These are phyloP conservation scores for Saposhnikovia divaricata DNA, from an alignment of 129 eudicot genomes.

Conservation along the genomic window DNA sequence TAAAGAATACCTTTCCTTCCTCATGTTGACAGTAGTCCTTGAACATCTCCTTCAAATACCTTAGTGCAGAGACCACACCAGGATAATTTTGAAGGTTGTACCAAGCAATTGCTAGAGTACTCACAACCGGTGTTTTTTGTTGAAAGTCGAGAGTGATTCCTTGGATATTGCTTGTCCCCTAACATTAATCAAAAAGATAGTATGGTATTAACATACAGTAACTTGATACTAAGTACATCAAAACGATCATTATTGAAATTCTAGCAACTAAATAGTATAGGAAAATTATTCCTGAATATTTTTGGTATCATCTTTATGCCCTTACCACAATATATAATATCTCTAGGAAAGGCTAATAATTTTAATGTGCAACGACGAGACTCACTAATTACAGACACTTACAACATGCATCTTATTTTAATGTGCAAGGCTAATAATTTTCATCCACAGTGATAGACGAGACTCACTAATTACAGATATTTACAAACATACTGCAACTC, in stretches of 20 bases:
- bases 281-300: too few relatives aligned
- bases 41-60: slow-evolving; percentile 10
- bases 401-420: background rate
- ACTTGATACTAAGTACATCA: too few relatives aligned
- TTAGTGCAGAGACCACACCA: slow-evolving; percentile 1
- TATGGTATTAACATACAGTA: too few relatives aligned
- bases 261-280: too few relatives aligned
- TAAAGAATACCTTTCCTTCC: slow-evolving; percentile 5
- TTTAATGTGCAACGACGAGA: too few relatives aligned
- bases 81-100: background rate
- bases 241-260: too few relatives aligned
- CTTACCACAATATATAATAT: background rate
- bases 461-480: too few relatives aligned
- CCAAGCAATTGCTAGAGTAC: background rate
- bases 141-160: slow-evolving; percentile 17
- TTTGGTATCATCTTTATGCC: background rate
- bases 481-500: background rate
- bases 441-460: too few relatives aligned
- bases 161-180: slow-evolving; percentile 26
- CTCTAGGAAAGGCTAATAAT: too few relatives aligned
- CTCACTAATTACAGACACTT: background rate
- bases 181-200: background rate
- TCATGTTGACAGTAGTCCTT: slow-evolving; percentile 6
- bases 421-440: too few relatives aligned
- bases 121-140: background rate